A percentile compares a stretch with the other conserved stretches of the same genome.
These are phyloP conservation scores for Amoebophrya sp. DNA, from an alignment of 169 alveolate species.

Conservation along the genomic window DNA sequence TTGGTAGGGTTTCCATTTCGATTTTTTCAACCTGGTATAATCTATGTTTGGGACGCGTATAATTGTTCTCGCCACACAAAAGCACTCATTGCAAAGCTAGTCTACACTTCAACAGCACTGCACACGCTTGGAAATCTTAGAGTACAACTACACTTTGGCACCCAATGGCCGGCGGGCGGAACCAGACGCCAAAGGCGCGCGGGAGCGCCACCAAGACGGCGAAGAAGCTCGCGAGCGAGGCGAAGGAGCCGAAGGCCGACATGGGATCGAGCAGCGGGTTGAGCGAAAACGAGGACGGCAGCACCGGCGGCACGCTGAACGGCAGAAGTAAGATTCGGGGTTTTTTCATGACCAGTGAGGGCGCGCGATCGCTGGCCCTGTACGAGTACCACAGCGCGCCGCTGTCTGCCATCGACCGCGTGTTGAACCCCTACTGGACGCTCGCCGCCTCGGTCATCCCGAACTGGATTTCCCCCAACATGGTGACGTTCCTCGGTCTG, in stretches of 20 bases:
- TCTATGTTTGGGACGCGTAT: too few relatives aligned
- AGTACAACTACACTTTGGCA: too few relatives aligned
- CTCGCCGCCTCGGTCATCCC: neutral
- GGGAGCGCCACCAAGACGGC: neutral
- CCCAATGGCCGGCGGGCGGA: too few relatives aligned
- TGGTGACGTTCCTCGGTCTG: neutral
- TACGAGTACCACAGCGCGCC: neutral
- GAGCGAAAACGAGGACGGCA: neutral
- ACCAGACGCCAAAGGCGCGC: neutral
- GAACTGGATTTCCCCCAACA: neutral
- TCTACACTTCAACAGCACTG: too few relatives aligned
- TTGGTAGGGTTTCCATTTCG: too few relatives aligned
- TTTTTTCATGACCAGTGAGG: neutral
- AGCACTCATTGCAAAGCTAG: too few relatives aligned
- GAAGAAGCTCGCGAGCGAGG: neutral
- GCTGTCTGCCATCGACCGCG: neutral
- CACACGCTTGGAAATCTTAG: too few relatives aligned
- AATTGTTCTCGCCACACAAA: too few relatives aligned
- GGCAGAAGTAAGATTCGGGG: neutral
- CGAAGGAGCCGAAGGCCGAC: neutral
- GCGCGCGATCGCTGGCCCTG: neutral
- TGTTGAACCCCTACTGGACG: conserved; percentile 1
- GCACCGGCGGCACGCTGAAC: neutral
- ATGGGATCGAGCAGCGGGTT: neutral
- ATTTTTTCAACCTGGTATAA: too few relatives aligned